phyloP scores from a whole-genome alignment of 345 rosid species.

The Populus tremula region DNA sequence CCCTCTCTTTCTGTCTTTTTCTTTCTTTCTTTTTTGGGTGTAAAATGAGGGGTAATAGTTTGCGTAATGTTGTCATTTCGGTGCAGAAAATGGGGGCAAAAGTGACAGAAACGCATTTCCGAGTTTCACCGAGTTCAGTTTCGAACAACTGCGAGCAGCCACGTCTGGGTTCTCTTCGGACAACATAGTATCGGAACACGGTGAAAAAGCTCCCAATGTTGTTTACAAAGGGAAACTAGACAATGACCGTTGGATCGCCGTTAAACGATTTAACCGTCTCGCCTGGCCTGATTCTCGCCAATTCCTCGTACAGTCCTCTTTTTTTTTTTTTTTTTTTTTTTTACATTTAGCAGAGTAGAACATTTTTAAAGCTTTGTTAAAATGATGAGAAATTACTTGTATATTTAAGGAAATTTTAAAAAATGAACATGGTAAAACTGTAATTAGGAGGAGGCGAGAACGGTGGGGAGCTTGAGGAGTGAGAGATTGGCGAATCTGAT shows the following conservation, averaged over 20 bases:
- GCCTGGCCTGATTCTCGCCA: constrained; percentile 99
- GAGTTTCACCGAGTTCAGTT: constrained; percentile 63
- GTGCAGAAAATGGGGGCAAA: constrained; percentile 46
- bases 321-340: not conserved
- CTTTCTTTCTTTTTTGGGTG: not conserved
- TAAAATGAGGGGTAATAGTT: not conserved
- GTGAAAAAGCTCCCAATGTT: constrained; percentile 92
- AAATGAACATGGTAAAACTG: constrained; percentile 2
- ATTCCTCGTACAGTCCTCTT: constrained; percentile 59
- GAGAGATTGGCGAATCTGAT: constrained; percentile 77
- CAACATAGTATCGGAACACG: constrained; percentile 93
- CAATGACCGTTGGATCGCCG: constrained; percentile 71
- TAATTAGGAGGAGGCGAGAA: constrained; percentile 78
- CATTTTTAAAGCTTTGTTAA: not conserved
- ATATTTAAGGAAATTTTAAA: not conserved
- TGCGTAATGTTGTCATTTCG: constrained; percentile 17
- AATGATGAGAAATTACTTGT: not conserved
- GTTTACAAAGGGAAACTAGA: constrained; percentile 86
- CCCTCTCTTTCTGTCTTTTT: not conserved
- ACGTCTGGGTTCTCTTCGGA: constrained; percentile 75
- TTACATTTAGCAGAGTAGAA: no score
- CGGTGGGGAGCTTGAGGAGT: constrained; percentile 79
- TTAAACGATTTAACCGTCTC: constrained; percentile 77
- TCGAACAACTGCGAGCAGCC: constrained; percentile 71
- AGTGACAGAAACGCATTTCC: constrained; percentile 41